phyloP scores from a whole-genome alignment of 2,329 filamentous ascomycete genomes.

The Capronia americana region DNA sequence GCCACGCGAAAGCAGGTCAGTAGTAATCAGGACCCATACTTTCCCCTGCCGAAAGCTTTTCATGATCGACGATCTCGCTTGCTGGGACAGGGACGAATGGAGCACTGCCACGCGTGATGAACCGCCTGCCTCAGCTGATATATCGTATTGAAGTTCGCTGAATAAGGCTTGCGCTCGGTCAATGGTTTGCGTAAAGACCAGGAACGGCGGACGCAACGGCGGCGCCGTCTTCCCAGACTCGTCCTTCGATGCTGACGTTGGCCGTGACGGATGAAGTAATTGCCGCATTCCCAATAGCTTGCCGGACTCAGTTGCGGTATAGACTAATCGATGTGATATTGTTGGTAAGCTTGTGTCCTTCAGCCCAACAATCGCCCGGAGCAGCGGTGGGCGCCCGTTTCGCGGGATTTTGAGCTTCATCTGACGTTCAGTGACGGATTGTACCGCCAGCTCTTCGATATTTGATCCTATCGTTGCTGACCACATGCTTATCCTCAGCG shows the following conservation, averaged over 20 bases:
- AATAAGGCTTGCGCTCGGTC: constrained; percentile 85
- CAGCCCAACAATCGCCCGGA: constrained; percentile 90
- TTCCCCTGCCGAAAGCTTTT: constrained; percentile 87
- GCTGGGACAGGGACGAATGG: constrained; percentile 82
- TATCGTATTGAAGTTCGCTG: constrained; percentile 91
- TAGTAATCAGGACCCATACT: constrained; percentile 96
- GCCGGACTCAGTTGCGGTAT: constrained; percentile 89
- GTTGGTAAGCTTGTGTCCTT: constrained; percentile 96
- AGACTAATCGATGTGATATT: constrained; percentile 84
- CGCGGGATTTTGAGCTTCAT: constrained; percentile 46
- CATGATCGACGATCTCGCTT: constrained; percentile 79
- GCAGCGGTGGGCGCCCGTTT: constrained; percentile 58
- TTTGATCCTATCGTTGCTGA: constrained; percentile 97
- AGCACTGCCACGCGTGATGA: constrained; percentile 84
- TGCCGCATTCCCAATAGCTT: constrained; percentile 92
- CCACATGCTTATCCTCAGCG: constrained; percentile 83
- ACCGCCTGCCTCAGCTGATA: constrained; percentile 85
- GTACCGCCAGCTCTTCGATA: constrained; percentile 77
- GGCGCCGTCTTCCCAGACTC: constrained; percentile 59
- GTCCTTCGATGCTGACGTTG: constrained; percentile 53
- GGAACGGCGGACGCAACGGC: constrained; percentile 79
- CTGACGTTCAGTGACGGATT: constrained; percentile 67
- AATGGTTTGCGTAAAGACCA: constrained; percentile 97
- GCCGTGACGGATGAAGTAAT: constrained; percentile 71
- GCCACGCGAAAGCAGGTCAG: constrained; percentile 87